A percentile compares a stretch with the other conserved stretches of the same genome.
phyloP scores from a whole-genome alignment of 2,329 filamentous ascomycete species.

The Huntiella omanensis region DNA sequence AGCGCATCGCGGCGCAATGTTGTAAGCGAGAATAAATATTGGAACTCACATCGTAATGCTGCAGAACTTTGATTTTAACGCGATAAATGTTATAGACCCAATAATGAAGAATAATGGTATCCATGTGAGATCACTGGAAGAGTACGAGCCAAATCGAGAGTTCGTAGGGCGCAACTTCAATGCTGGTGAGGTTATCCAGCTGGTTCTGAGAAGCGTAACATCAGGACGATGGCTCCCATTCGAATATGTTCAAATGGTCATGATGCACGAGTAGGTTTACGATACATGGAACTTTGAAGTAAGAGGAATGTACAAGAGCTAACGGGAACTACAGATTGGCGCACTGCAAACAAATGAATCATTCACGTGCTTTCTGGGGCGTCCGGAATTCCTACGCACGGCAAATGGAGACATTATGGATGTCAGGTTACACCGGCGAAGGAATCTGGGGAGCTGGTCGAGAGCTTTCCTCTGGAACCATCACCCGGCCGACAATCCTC shows the following conservation, averaged over 20 bases:
- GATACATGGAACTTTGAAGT: not conserved
- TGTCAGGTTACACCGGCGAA: slow-evolving; percentile 54
- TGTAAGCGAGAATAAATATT: slow-evolving; percentile 21
- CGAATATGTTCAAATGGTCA: slow-evolving; percentile 76
- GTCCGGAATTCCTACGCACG: slow-evolving; percentile 55
- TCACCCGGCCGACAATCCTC: slow-evolving; percentile 32
- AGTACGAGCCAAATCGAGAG: slow-evolving; percentile 62
- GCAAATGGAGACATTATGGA: slow-evolving; percentile 54
- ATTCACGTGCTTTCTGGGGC: slow-evolving; percentile 62
- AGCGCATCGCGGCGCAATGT: slow-evolving; percentile 66
- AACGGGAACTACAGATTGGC: slow-evolving; percentile 32
- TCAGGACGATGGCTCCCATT: slow-evolving; percentile 61
- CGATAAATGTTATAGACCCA: slow-evolving; percentile 28
- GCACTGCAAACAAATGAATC: slow-evolving; percentile 85
- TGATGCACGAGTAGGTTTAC: slow-evolving; percentile 57
- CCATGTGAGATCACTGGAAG: slow-evolving; percentile 49
- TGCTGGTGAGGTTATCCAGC: slow-evolving; percentile 67
- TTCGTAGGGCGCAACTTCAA: slow-evolving; percentile 87
- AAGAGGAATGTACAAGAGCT: slow-evolving; percentile 22
- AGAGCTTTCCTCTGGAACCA: slow-evolving; percentile 40
- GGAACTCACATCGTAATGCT: not conserved
- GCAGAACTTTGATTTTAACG: not conserved
- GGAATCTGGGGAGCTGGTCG: slow-evolving; percentile 66
- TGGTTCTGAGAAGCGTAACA: slow-evolving; percentile 52
- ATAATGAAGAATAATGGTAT: slow-evolving; percentile 50